Evolutionary conservation across 2,329 filamentous ascomycete species (phyloP).

Genomic region (Eurotiales sp.): DNA sequence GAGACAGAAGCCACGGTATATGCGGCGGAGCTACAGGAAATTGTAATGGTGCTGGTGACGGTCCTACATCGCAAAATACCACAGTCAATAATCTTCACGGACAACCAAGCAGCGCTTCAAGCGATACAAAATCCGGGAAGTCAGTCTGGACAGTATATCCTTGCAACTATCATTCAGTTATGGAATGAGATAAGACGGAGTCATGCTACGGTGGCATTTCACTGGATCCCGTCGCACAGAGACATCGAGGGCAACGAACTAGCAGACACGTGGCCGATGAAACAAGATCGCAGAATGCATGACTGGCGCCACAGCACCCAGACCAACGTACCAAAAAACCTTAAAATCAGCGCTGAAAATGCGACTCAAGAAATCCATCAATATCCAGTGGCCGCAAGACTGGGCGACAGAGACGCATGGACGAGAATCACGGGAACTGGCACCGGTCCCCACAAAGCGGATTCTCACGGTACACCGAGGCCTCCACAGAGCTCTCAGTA

Average conservation of each 20-base stretch:
- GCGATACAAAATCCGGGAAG: slow-evolving; percentile 25
- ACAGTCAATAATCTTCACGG: slow-evolving; percentile 23
- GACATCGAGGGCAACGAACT: slow-evolving; percentile 16
- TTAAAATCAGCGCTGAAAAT: neutral
- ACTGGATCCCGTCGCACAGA: slow-evolving; percentile 15
- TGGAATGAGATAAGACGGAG: neutral
- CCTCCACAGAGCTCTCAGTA: slow-evolving; percentile 2
- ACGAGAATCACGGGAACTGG: neutral
- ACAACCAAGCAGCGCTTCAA: slow-evolving; percentile 30
- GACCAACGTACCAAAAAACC: neutral
- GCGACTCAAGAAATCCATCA: neutral
- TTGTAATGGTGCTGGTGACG: neutral
- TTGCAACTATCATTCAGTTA: slow-evolving; percentile 9
- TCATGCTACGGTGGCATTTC: slow-evolving; percentile 5
- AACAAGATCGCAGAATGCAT: neutral
- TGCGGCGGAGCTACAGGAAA: neutral
- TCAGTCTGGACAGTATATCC: slow-evolving; percentile 28
- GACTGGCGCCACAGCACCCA: neutral
- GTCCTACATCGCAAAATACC: neutral
- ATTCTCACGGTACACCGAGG: neutral
- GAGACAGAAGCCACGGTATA: neutral
- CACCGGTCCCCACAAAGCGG: slow-evolving; percentile 7
- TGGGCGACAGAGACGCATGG: neutral
- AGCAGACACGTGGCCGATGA: slow-evolving; percentile 10
- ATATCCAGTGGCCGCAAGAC: neutral